phyloP scores from a whole-genome alignment of 257 asterid species.

The Henckelia pumila region DNA sequence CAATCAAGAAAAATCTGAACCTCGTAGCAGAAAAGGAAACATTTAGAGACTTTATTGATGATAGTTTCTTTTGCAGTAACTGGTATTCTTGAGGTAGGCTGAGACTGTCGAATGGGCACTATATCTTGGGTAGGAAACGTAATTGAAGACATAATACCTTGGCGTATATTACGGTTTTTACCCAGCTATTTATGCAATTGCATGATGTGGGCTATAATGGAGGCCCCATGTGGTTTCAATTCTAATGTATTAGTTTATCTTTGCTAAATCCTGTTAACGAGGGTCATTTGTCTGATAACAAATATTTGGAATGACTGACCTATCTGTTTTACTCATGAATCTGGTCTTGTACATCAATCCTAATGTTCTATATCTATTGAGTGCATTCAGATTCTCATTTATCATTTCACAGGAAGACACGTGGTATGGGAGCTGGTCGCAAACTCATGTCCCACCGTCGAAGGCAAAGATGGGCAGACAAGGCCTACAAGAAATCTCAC shows the following conservation, averaged over 20 bases:
- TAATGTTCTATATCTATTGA: neutral
- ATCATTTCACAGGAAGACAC: constrained; percentile 44
- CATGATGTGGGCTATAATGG: neutral
- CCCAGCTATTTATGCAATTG: neutral
- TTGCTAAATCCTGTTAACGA: neutral
- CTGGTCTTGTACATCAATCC: neutral
- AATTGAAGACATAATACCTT: neutral
- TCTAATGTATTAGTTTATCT: neutral
- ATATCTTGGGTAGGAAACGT: neutral
- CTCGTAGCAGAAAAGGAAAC: neutral
- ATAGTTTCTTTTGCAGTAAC: neutral
- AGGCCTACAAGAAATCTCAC: constrained; percentile 65
- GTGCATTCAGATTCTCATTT: neutral
- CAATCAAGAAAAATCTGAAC: neutral
- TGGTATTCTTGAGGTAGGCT: neutral
- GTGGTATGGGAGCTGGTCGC: constrained; percentile 81
- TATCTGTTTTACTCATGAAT: neutral
- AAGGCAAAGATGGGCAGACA: constrained; percentile 64
- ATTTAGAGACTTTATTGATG: no score
- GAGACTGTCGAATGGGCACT: neutral
- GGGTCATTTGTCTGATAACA: neutral
- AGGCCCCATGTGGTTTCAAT: neutral
- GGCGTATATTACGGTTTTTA: no score
- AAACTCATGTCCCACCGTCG: constrained; percentile 66
- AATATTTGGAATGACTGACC: neutral